A percentile compares a stretch with the other conserved stretches of the same genome.
phyloP scores from a whole-genome alignment of 2,329 filamentous ascomycete species.

The Aphanoascus verrucosus region DNA sequence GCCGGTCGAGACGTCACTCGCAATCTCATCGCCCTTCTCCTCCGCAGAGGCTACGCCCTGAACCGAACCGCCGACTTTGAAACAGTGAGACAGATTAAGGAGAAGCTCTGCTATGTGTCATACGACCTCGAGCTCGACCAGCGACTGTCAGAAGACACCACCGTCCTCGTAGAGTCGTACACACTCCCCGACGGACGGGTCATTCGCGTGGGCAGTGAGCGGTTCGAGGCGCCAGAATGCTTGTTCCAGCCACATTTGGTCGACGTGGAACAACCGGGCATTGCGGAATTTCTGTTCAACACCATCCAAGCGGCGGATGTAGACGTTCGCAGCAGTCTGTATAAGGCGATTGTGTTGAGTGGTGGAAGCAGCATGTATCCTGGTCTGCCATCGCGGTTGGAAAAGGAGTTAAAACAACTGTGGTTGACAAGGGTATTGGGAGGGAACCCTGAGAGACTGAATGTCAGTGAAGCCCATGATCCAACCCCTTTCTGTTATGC shows the following conservation, averaged over 20 bases:
- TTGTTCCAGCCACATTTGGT: slow-evolving; percentile 97
- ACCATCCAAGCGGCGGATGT: slow-evolving; percentile 95
- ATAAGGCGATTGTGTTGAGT: slow-evolving; percentile 93
- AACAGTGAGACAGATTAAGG: slow-evolving; percentile 97
- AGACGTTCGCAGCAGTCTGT: slow-evolving; percentile 83
- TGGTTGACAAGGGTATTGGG: slow-evolving; percentile 88
- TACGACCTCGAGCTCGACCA: slow-evolving; percentile 97
- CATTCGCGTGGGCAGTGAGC: slow-evolving; percentile 89
- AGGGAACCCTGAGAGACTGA: slow-evolving; percentile 84
- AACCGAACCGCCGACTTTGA: slow-evolving; percentile 99
- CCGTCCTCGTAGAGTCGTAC: slow-evolving; percentile 93
- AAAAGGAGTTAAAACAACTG: slow-evolving; percentile 97
- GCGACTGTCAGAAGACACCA: slow-evolving; percentile 91
- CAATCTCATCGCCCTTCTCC: slow-evolving; percentile 88
- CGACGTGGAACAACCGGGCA: slow-evolving; percentile 92
- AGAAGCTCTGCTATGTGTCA: slow-evolving; percentile 98
- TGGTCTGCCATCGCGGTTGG: slow-evolving; percentile 80
- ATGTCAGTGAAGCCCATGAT: slow-evolving; percentile 36
- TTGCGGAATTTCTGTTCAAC: slow-evolving; percentile 96
- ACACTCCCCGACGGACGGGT: slow-evolving; percentile 93
- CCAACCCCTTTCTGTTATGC: not conserved
- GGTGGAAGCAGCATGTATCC: slow-evolving; percentile 99
- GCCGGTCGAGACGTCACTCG: slow-evolving; percentile 96
- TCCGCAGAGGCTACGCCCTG: slow-evolving; percentile 87
- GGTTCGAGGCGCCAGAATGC: slow-evolving; percentile 96